A percentile compares a stretch with the other conserved stretches of the same genome.
Evolutionary conservation across 2,329 filamentous ascomycete genomes (phyloP).

Genomic region (Phaeosphaeria sp.): DNA sequence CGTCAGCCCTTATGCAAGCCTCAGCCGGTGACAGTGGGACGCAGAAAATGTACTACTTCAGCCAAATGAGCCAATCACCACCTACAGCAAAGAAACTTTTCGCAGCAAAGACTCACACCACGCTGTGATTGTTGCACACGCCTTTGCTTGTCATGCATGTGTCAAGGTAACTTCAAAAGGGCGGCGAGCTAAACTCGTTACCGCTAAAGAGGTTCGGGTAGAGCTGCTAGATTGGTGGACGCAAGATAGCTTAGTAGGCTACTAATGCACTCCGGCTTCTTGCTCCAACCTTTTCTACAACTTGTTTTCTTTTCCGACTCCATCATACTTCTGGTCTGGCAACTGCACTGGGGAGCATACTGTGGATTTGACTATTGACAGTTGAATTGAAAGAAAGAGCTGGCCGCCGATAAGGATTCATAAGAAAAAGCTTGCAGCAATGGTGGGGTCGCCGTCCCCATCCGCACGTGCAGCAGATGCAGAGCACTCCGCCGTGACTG

Average conservation of each 20-base stretch:
- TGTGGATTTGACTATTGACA: neutral
- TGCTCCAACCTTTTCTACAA: neutral
- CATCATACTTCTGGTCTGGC: neutral
- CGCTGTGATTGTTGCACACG: neutral
- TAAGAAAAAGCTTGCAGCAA: slow-evolving; percentile 5
- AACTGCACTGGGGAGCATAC: neutral
- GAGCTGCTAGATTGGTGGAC: slow-evolving; percentile 23
- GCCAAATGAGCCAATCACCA: neutral
- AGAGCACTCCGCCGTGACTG: slow-evolving; percentile 17
- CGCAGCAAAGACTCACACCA: slow-evolving; percentile 12
- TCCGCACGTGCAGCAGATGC: slow-evolving; percentile 8
- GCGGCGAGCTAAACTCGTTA: slow-evolving; percentile 24
- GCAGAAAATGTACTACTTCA: neutral
- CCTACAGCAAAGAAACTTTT: neutral
- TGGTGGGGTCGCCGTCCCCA: slow-evolving; percentile 10
- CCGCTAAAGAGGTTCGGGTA: slow-evolving; percentile 16
- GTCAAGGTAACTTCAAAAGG: slow-evolving; percentile 20
- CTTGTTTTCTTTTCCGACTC: neutral
- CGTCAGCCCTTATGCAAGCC: slow-evolving; percentile 6
- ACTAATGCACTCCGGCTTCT: slow-evolving; percentile 10
- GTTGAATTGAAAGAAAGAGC: neutral
- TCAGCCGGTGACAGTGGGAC: neutral
- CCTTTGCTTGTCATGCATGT: slow-evolving; percentile 5
- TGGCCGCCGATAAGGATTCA: neutral
- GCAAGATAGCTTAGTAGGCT: neutral